A percentile compares a stretch with the other conserved stretches of the same genome.
These are phyloP conservation scores for Schizophyllum commune DNA, from an alignment of 1,284 basidiomycete species.

Conservation along the genomic window DNA sequence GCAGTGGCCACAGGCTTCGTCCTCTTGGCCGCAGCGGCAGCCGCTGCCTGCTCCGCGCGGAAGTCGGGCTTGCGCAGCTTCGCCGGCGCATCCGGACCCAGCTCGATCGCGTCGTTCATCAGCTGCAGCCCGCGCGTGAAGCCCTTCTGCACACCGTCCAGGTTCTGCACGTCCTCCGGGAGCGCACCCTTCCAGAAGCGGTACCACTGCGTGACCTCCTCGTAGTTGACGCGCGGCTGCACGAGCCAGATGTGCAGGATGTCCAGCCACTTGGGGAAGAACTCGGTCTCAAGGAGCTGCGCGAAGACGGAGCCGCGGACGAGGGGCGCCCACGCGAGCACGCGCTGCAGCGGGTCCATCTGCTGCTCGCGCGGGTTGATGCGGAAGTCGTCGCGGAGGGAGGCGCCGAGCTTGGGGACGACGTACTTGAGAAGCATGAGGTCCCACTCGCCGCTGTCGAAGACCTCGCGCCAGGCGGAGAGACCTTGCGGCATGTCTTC, in stretches of 20 bases:
- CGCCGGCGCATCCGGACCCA: conserved; percentile 67
- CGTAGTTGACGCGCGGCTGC: conserved; percentile 75
- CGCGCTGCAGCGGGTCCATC: conserved; percentile 73
- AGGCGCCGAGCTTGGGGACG: conserved; percentile 80
- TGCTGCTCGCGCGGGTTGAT: conserved; percentile 88
- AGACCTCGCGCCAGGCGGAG: conserved; percentile 74
- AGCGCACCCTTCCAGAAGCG: conserved; percentile 83
- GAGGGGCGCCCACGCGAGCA: conserved; percentile 71
- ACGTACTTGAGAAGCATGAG: conserved; percentile 84
- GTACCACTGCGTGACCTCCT: conserved; percentile 91
- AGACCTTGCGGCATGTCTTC: conserved; percentile 76
- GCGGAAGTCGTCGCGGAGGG: conserved; percentile 75
- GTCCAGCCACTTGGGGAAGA: conserved; percentile 95
- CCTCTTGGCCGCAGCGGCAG: conserved; percentile 18
- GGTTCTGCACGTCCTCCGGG: conserved; percentile 54
- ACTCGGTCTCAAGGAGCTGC: conserved; percentile 80
- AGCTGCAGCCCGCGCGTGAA: conserved; percentile 83
- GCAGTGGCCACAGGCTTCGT: conserved; percentile 9
- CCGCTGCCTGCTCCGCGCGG: conserved; percentile 29
- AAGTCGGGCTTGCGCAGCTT: conserved; percentile 62
- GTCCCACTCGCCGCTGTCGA: conserved; percentile 82
- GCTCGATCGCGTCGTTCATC: conserved; percentile 87
- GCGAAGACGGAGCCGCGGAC: conserved; percentile 72
- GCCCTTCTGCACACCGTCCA: conserved; percentile 65
- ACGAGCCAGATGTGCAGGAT: conserved; percentile 89